Evolutionary conservation across 2,329 filamentous ascomycete species (phyloP).

Genomic region (Grosmannia clavigera): DNA sequence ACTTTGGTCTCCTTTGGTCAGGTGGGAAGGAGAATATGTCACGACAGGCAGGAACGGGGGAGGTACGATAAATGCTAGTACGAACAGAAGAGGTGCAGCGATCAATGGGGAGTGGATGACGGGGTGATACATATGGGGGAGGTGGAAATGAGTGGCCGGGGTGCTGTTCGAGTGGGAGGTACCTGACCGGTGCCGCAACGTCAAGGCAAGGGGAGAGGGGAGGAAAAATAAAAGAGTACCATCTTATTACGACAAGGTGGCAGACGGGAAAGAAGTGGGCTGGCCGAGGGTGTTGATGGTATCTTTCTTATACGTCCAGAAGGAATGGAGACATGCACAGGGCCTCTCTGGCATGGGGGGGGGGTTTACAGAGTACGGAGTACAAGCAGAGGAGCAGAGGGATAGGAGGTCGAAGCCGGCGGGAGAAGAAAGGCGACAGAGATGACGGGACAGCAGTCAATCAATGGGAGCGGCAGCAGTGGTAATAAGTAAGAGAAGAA

Average conservation of each 20-base stretch:
- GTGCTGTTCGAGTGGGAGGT: slow-evolving; percentile 5
- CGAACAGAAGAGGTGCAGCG: background rate
- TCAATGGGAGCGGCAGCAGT: background rate
- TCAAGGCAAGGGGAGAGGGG: background rate
- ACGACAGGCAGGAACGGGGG: background rate
- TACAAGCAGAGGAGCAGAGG: background rate
- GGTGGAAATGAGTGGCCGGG: slow-evolving; percentile 11
- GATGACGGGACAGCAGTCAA: background rate
- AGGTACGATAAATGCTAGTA: background rate
- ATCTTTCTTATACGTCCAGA: no score
- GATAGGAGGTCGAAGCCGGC: no score
- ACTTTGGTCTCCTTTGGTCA: background rate
- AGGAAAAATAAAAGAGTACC: background rate
- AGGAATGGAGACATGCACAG: no score
- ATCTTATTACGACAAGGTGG: no score
- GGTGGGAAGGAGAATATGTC: background rate
- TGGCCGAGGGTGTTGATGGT: no score
- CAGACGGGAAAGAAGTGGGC: background rate
- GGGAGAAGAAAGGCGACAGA: background rate
- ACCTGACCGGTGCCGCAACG: slow-evolving; percentile 2
- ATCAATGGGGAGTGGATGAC: background rate
- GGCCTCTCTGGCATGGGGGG: no score
- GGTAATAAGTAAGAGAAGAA: background rate
- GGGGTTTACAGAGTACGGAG: background rate
- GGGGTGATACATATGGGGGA: slow-evolving; percentile 2